Base-by-base conservation (phyloP, 495 filamentous ascomycete genomes). In the Bacidia gigantensis region DNA sequence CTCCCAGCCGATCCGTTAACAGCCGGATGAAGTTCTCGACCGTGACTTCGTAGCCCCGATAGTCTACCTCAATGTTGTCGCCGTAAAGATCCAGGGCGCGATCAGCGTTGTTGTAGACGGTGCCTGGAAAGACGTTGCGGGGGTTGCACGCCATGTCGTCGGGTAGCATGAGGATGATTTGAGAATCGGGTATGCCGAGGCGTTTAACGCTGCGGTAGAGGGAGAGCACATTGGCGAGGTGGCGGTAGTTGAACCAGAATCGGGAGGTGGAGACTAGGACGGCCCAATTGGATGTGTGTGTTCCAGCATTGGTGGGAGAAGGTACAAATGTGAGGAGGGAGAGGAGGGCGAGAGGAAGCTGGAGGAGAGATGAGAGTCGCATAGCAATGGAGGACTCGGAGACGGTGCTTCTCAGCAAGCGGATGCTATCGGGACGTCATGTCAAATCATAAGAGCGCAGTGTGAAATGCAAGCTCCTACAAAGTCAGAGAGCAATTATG, bases 161-260 rank as follows among this genome's bases (percentile, higher is more conserved):
- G 22, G 93, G 92, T 11, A 98, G 81, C 92, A 98, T 97, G 53
- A 98, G 81, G 65, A 98, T 96, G 67, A 98, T 98, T 63, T 98
- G 93, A 18, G 88, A 95, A 67, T 98, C 92, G 44, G 92, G 92
- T 58, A 98, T 98, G 46, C 92, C 92, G 39, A 98, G 82, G 18
- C 92, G 86, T 71, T 98, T 98, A 51, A 98, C 92, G 58, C 93
- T 97, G 60, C 92, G 87, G 72, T 98, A 98, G 48, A 98, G 79
- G 47, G 92, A 96, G 47, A 98, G 82, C 47, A 95, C 89, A 73
- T 98, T 98, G 62, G 93, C 90, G 35, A 98, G 81, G 63, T 98
- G 92, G 40, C 92, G 86, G 71, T 98, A 98, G 71, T 98, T 98
- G 79, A 98, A 98, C 92, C 92, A 98, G 73, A 98, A 98, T 52